Percentiles rank a stretch among this genome's conserved stretches.
phyloP scores from a whole-genome alignment of 2,329 filamentous ascomycete genomes.

The Trichoderma pleuroti region DNA sequence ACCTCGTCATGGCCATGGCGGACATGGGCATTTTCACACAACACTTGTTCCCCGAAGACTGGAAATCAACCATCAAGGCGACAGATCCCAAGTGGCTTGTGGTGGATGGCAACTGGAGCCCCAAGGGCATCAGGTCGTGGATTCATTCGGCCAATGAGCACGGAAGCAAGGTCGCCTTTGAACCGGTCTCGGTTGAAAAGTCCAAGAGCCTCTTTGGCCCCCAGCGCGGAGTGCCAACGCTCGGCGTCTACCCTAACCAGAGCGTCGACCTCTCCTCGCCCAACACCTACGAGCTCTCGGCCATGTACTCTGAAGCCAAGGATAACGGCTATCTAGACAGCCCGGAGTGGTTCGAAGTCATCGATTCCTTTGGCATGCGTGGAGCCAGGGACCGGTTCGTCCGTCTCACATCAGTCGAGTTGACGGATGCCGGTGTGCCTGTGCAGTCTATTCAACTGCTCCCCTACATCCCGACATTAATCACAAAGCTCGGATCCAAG shows the following conservation, averaged over 20 bases:
- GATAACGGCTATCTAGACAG: constrained; percentile 65
- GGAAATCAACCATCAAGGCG: constrained; percentile 56
- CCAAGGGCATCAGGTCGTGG: constrained; percentile 64
- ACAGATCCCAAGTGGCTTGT: constrained; percentile 72
- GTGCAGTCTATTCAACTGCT: constrained; percentile 80
- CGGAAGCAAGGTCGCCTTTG: constrained; percentile 66
- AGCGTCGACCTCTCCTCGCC: constrained; percentile 75
- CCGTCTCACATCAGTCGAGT: constrained; percentile 57
- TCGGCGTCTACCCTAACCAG: constrained; percentile 56
- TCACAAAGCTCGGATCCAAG: constrained; percentile 75
- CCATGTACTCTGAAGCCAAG: constrained; percentile 72
- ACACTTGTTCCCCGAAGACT: constrained; percentile 51
- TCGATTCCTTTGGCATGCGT: constrained; percentile 75
- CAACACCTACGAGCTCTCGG: constrained; percentile 74
- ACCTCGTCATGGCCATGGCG: constrained; percentile 88
- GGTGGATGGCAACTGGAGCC: constrained; percentile 82
- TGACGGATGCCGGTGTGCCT: constrained; percentile 79
- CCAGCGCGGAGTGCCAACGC: constrained; percentile 35
- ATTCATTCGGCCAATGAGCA: constrained; percentile 56
- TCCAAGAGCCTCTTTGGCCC: constrained; percentile 62
- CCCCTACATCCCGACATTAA: constrained; percentile 79
- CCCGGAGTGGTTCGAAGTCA: constrained; percentile 70
- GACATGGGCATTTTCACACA: constrained; percentile 84
- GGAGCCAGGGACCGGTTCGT: constrained; percentile 71
- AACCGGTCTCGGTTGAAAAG: constrained; percentile 85